Conservation (phyloP, 2,329 filamentous ascomycete genomes). For the Diaporthe vaccinii region DNA sequence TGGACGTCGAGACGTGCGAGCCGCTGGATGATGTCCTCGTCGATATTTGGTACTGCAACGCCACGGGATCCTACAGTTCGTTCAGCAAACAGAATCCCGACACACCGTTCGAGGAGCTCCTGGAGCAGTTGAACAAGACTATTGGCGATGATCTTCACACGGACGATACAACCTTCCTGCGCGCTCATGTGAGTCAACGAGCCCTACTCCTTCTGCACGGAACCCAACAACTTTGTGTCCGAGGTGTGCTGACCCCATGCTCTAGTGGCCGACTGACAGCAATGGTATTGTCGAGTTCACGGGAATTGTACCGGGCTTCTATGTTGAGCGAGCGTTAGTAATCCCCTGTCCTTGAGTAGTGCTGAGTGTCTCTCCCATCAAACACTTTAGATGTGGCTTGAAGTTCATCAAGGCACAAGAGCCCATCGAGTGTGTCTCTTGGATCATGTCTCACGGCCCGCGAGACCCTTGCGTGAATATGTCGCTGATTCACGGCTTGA, state of each 20-base stretch:
- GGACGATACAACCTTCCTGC: constrained; percentile 49
- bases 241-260: background rate
- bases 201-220: too few relatives aligned
- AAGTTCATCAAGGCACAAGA: background rate
- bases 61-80: constrained; percentile 48
- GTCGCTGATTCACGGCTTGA: background rate
- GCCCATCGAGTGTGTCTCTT: background rate
- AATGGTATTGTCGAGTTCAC: constrained; percentile 48
- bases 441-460: constrained; percentile 4
- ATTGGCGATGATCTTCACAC: constrained; percentile 47
- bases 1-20: constrained; percentile 51
- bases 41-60: constrained; percentile 53
- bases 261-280: constrained; percentile 46
- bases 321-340: constrained; percentile 42
- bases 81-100: constrained; percentile 49
- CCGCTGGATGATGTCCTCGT: constrained; percentile 48
- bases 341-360: background rate
- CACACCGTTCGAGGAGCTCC: constrained; percentile 48
- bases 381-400: background rate
- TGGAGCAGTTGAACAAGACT: constrained; percentile 48
- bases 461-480: constrained; percentile 5
- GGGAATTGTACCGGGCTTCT: constrained; percentile 46
- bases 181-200: constrained; percentile 42
- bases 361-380: background rate
- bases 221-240: background rate